Evolutionary conservation across 2,329 filamentous ascomycete genomes (phyloP).

Genomic region (Basipetospora chlamydospora): DNA sequence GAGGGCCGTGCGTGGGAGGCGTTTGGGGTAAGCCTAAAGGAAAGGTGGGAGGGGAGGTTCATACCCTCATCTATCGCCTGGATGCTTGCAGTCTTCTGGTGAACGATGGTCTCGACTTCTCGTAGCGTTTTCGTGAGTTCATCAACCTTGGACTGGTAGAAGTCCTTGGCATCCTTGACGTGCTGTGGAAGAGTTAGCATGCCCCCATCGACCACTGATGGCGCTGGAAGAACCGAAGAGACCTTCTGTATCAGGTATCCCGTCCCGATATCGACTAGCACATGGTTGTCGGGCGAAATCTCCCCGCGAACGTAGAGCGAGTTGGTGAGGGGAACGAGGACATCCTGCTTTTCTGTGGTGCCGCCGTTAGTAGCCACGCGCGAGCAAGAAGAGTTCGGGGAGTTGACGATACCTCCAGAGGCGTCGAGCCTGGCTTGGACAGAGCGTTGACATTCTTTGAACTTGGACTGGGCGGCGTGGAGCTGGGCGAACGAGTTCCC

Average conservation of each 20-base stretch:
- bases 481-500: slow-evolving; percentile 82
- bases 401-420: slow-evolving; percentile 14
- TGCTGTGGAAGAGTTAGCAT: slow-evolving; percentile 20
- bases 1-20: too few species aligned
- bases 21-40: too few species aligned
- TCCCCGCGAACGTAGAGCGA: slow-evolving; percentile 86
- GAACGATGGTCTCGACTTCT: slow-evolving; percentile 41
- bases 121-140: slow-evolving; percentile 38
- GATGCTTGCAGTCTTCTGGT: slow-evolving; percentile 68
- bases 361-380: neutral
- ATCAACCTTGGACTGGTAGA: slow-evolving; percentile 42
- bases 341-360: slow-evolving; percentile 28
- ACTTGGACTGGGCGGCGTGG: slow-evolving; percentile 78
- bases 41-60: neutral
- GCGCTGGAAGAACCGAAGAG: too few species aligned
- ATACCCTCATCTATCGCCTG: slow-evolving; percentile 78
- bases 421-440: slow-evolving; percentile 36
- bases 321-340: slow-evolving; percentile 88
- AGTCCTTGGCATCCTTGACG: slow-evolving; percentile 36
- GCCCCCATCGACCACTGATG: too few species aligned
- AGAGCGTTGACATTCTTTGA: slow-evolving; percentile 74
- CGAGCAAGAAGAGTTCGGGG: neutral
- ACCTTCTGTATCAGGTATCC: slow-evolving; percentile 94
- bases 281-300: slow-evolving; percentile 57
- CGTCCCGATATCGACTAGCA: slow-evolving; percentile 85